Percentiles rank a stretch among this genome's conserved stretches.
Evolutionary conservation across 2,329 filamentous ascomycete species (phyloP).

Genomic region (Aspergillus ibericus): DNA sequence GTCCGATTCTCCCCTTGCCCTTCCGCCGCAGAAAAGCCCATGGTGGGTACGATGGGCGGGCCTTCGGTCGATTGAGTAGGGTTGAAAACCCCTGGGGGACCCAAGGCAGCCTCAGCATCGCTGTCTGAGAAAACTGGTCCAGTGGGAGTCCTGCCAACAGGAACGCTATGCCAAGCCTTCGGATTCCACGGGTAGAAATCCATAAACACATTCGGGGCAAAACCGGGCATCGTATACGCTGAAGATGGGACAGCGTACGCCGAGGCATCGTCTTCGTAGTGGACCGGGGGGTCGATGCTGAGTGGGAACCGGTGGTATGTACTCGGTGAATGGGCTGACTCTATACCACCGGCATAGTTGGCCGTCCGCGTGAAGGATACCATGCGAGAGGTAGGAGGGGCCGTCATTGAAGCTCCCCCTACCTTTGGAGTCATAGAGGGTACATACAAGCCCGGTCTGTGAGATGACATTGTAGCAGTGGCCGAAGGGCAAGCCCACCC

Average conservation of each 20-base stretch:
- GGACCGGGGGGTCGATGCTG: conserved; percentile 22
- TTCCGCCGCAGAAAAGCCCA: conserved; percentile 24
- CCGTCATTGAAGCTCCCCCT: conserved; percentile 17
- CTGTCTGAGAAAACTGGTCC: conserved; percentile 31
- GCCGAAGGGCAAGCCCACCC: conserved; percentile 31
- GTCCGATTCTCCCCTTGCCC: conserved; percentile 33
- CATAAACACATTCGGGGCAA: conserved; percentile 28
- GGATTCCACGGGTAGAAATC: conserved; percentile 32
- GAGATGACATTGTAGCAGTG: conserved; percentile 18
- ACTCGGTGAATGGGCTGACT: conserved; percentile 18
- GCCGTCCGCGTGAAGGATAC: conserved; percentile 21
- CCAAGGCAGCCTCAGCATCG: conserved; percentile 25
- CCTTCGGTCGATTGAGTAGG: conserved; percentile 28
- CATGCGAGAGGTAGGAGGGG: conserved; percentile 19
- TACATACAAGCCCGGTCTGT: conserved; percentile 23
- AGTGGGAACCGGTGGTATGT: conserved; percentile 25
- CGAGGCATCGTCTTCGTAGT: conserved; percentile 38
- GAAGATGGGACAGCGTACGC: conserved; percentile 36
- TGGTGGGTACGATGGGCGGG: conserved; percentile 25
- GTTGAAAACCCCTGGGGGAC: conserved; percentile 30
- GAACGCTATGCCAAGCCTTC: conserved; percentile 31
- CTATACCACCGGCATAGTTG: conserved; percentile 32
- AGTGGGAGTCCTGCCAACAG: conserved; percentile 20
- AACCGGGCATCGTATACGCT: conserved; percentile 37
- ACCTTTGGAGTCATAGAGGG: conserved; percentile 13